A percentile compares a stretch with the other conserved stretches of the same genome.
Evolutionary conservation across 2,329 filamentous ascomycete genomes (phyloP).

Genomic region (Chaetomium sp.): DNA sequence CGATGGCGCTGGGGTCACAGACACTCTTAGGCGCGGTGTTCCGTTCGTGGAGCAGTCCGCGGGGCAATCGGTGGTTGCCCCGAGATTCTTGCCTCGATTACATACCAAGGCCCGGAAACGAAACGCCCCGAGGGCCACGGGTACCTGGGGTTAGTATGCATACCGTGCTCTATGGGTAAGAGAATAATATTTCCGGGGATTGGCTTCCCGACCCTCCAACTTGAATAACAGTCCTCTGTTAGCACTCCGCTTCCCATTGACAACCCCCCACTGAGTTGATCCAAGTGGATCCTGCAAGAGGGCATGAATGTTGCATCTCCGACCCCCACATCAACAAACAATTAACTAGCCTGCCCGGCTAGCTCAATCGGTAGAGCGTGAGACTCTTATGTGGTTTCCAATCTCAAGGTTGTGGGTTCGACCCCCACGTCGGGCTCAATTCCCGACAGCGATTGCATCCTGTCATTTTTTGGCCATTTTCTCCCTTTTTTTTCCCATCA

Average conservation of each 20-base stretch:
- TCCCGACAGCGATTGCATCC: conserved; percentile 20
- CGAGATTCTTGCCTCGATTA: not conserved
- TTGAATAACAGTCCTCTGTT: no score
- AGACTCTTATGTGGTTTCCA: conserved; percentile 58
- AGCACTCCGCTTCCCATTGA: no score
- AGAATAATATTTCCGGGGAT: not conserved
- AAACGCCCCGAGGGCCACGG: not conserved
- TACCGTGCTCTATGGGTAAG: not conserved
- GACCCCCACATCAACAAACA: not conserved
- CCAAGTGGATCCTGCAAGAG: no score
- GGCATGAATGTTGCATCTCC: not conserved
- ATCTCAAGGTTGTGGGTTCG: conserved; percentile 31
- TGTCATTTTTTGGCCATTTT: conserved; percentile 7
- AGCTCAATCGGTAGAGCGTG: conserved; percentile 74
- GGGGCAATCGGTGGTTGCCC: no score
- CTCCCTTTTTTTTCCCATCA: not conserved
- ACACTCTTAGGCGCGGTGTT: not conserved
- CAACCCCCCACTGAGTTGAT: no score
- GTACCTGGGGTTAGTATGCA: not conserved
- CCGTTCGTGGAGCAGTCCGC: not conserved
- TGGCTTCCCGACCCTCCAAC: no score
- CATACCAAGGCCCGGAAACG: not conserved
- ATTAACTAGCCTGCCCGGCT: conserved; percentile 49
- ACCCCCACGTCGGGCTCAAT: conserved; percentile 31
- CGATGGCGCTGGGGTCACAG: no score